Percentiles rank a stretch among this genome's conserved stretches.
Evolutionary conservation across 2,329 filamentous ascomycete genomes (phyloP).

Genomic region (Penicillium hesseltinei): DNA sequence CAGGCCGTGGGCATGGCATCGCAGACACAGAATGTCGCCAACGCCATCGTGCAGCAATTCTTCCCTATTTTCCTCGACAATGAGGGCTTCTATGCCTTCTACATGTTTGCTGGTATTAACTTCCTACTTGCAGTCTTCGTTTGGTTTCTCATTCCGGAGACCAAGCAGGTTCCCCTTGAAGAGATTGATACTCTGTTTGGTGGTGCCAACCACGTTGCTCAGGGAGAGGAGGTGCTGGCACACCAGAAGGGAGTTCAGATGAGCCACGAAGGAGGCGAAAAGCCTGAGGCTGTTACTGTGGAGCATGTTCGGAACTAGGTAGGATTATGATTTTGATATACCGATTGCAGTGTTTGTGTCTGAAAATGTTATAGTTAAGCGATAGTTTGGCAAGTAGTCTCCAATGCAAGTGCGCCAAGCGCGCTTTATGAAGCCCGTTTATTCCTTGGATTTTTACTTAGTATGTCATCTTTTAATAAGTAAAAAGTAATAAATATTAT

Average conservation of each 20-base stretch:
- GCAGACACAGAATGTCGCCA: slow-evolving; percentile 63
- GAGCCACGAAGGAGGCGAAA: slow-evolving; percentile 13
- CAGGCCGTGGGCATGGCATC: slow-evolving; percentile 68
- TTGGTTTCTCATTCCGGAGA: slow-evolving; percentile 54
- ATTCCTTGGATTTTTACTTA: neutral
- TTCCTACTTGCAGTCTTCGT: slow-evolving; percentile 52
- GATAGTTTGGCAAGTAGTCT: neutral
- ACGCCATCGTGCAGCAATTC: slow-evolving; percentile 67
- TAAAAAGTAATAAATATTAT: neutral
- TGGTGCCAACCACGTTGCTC: slow-evolving; percentile 36
- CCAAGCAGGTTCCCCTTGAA: slow-evolving; percentile 44
- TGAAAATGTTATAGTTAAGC: neutral
- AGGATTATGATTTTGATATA: neutral
- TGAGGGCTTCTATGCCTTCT: slow-evolving; percentile 55
- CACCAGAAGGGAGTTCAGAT: slow-evolving; percentile 22
- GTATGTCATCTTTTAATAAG: neutral
- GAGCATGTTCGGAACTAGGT: slow-evolving; percentile 21
- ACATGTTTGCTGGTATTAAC: slow-evolving; percentile 56
- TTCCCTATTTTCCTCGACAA: slow-evolving; percentile 66
- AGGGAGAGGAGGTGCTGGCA: slow-evolving; percentile 34
- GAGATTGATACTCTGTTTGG: slow-evolving; percentile 42
- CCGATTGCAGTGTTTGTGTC: neutral
- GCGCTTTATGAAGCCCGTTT: neutral
- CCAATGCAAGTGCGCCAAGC: slow-evolving; percentile 7
- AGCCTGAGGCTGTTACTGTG: slow-evolving; percentile 22